These are phyloP conservation scores for Emericellopsis terricola DNA, from an alignment of 495 filamentous ascomycete species.

Conservation along the genomic window DNA sequence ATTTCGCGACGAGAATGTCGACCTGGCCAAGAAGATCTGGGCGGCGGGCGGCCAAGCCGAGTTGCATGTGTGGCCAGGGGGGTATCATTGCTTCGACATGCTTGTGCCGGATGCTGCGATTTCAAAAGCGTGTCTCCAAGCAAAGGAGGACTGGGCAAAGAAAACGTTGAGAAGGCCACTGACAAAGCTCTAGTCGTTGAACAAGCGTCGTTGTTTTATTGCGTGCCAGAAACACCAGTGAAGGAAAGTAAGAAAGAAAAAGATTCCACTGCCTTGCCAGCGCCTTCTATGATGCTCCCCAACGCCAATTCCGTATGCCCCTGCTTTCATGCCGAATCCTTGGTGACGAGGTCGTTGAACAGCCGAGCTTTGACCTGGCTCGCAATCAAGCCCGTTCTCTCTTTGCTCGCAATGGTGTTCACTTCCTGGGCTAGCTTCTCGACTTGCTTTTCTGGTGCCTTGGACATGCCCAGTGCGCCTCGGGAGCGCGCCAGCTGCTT, in stretches of 20 bases:
- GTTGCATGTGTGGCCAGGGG: conserved; percentile 31
- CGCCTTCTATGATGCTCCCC: not conserved
- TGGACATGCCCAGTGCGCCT: conserved; percentile 4
- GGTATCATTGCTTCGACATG: conserved; percentile 26
- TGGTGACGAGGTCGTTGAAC: conserved; percentile 47
- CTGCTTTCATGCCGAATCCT: too few species aligned
- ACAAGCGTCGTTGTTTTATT: too few species aligned
- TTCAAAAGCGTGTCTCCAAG: not conserved
- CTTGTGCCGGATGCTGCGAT: not conserved
- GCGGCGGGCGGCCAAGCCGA: conserved; percentile 22
- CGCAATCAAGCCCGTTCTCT: conserved; percentile 68
- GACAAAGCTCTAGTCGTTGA: not conserved
- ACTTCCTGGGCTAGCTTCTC: conserved; percentile 67
- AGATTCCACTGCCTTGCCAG: not conserved
- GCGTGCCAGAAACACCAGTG: too few species aligned
- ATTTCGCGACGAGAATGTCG: conserved; percentile 24
- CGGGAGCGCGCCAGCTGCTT: conserved; percentile 21
- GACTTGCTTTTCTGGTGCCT: conserved; percentile 37
- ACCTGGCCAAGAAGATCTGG: conserved; percentile 19
- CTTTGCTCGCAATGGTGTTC: conserved; percentile 69
- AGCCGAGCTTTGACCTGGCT: conserved; percentile 70
- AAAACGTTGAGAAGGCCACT: not conserved
- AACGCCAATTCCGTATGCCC: too few species aligned
- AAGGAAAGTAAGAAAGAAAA: too few species aligned
- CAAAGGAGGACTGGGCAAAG: not conserved